These are phyloP conservation scores for Aspergillus fischeri DNA, from an alignment of 2,329 filamentous ascomycete species.

Conservation along the genomic window DNA sequence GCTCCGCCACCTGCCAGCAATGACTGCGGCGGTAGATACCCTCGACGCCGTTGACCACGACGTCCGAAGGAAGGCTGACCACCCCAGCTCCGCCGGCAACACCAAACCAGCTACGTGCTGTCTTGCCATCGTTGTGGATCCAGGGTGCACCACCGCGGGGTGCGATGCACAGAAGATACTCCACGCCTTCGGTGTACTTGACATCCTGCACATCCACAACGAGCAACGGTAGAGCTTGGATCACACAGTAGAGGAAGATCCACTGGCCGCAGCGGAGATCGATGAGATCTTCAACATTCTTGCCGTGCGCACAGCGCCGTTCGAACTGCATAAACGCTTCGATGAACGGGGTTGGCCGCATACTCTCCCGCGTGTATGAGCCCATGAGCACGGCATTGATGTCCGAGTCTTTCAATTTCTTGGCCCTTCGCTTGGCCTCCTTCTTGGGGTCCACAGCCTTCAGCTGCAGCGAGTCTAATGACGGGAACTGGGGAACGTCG, in stretches of 20 bases:
- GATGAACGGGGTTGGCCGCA: slow-evolving; percentile 45
- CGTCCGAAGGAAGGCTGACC: slow-evolving; percentile 59
- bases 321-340: slow-evolving; percentile 48
- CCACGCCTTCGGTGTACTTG: slow-evolving; percentile 42
- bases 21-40: slow-evolving; percentile 65
- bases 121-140: slow-evolving; percentile 44
- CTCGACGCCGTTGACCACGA: slow-evolving; percentile 64
- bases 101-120: slow-evolving; percentile 46
- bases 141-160: slow-evolving; percentile 47
- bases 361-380: slow-evolving; percentile 74
- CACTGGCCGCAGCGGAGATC: slow-evolving; percentile 49
- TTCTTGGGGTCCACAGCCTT: slow-evolving; percentile 67
- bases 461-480: slow-evolving; percentile 60
- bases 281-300: slow-evolving; percentile 42
- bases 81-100: slow-evolving; percentile 60
- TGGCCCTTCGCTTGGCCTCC: slow-evolving; percentile 65
- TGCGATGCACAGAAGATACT: slow-evolving; percentile 49
- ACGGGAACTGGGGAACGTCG: slow-evolving; percentile 75
- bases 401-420: slow-evolving; percentile 74
- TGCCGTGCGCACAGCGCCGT: slow-evolving; percentile 41
- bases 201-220: slow-evolving; percentile 47
- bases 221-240: slow-evolving; percentile 47
- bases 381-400: slow-evolving; percentile 71
- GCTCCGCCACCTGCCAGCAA: slow-evolving; percentile 62
- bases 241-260: slow-evolving; percentile 49